phyloP scores from a whole-genome alignment of 768 basidiomycete genomes.

The Suillus alpinus region DNA sequence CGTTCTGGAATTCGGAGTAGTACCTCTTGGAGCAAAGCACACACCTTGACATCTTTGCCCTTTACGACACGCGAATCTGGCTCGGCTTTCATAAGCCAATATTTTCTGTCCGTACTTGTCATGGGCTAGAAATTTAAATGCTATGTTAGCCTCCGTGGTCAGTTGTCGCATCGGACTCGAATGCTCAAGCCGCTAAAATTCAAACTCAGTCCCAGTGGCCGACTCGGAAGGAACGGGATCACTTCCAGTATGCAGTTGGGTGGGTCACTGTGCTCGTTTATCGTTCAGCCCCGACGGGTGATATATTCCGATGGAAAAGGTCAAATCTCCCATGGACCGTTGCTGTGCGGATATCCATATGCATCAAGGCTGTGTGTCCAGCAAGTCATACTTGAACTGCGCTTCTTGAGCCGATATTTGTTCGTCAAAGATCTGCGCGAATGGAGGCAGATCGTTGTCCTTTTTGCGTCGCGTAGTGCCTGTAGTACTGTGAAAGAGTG shows the following conservation, averaged over 20 bases:
- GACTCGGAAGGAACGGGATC: neutral
- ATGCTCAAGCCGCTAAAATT: neutral
- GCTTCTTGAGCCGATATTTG: neutral
- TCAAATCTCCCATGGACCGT: neutral
- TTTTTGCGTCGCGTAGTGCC: neutral
- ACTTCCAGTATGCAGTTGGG: neutral
- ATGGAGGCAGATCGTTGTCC: neutral
- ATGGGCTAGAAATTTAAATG: neutral
- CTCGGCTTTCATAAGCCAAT: slow-evolving; percentile 85
- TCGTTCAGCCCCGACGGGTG: neutral
- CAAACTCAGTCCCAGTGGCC: neutral
- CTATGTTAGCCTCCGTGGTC: neutral
- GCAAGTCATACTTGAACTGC: neutral
- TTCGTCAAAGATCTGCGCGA: neutral
- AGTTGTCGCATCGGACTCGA: too few species aligned
- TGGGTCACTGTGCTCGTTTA: neutral
- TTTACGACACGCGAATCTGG: slow-evolving; percentile 82
- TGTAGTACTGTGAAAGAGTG: neutral
- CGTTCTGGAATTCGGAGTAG: neutral
- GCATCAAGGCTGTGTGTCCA: neutral
- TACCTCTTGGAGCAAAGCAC: slow-evolving; percentile 4
- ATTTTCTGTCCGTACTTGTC: slow-evolving; percentile 13
- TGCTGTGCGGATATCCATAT: neutral
- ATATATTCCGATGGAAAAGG: neutral
- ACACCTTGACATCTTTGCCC: slow-evolving; percentile 82